phyloP scores from a whole-genome alignment of 2,329 filamentous ascomycete genomes.

The Microdochium trichocladiopsis region DNA sequence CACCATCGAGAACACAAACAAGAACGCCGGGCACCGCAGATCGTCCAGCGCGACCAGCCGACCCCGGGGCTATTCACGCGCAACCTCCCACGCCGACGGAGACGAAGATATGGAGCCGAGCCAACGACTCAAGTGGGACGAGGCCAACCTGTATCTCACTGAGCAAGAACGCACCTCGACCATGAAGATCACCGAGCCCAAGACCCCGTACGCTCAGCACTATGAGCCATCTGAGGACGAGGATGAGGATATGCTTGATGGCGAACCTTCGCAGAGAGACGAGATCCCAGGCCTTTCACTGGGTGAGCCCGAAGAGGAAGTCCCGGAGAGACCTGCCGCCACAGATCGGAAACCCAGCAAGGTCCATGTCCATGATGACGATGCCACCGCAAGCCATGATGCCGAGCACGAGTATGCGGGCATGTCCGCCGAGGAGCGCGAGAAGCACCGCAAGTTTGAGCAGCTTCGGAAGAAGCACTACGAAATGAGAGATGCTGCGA shows the following conservation, averaged over 20 bases:
- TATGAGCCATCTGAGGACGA: constrained; percentile 89
- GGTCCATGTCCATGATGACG: constrained; percentile 69
- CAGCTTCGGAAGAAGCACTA: constrained; percentile 92
- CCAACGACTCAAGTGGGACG: constrained; percentile 92
- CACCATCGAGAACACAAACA: constrained; percentile 87
- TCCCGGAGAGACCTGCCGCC: constrained; percentile 40
- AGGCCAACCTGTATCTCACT: constrained; percentile 93
- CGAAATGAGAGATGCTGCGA: constrained; percentile 94
- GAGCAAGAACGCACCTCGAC: constrained; percentile 92
- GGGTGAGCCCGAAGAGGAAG: constrained; percentile 79
- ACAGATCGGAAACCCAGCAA: constrained; percentile 41
- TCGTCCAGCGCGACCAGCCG: constrained; percentile 69
- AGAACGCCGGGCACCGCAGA: constrained; percentile 84
- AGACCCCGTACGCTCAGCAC: constrained; percentile 90
- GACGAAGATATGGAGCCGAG: constrained; percentile 48
- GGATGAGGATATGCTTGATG: constrained; percentile 58
- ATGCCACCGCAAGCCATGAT: constrained; percentile 48
- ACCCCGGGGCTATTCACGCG: constrained; percentile 55
- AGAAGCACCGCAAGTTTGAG: constrained; percentile 92
- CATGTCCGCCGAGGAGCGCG: constrained; percentile 64
- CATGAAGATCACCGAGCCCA: constrained; percentile 99
- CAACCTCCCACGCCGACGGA: constrained; percentile 34
- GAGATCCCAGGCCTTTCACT: constrained; percentile 91
- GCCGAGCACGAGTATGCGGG: constrained; percentile 47
- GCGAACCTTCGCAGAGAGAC: constrained; percentile 42